Base-by-base conservation (phyloP, 163 green algal species). In the Smithsoniella earleae region DNA sequence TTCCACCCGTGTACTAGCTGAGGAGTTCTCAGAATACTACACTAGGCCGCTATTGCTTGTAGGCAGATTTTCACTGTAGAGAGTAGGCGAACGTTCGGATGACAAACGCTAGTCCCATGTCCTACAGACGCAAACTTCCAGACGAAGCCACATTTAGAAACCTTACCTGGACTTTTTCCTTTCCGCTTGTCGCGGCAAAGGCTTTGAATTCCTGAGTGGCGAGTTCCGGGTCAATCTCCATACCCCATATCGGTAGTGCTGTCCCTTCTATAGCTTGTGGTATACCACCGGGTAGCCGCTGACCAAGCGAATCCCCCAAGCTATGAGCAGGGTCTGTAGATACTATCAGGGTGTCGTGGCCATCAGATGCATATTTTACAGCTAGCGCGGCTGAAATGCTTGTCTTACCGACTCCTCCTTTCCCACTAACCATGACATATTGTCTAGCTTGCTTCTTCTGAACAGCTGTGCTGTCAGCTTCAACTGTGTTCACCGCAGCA, bases 341-440 rank as follows among this genome's bases (percentile, higher is more conserved):
- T 25, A 97, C 93, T 0, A 98, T 79, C 28, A 98, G 85, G 3
- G 86, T 89, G 25, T 82, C 92, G 78, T 97, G 92, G 0, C 92
- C 94, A 6, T 75, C 86, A 3, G 82, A 82, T 10, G 94, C 94
- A 49, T 97, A 90, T 72, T 85, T 86, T 3, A 96, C 84, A 1
- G 93, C 94, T 66, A 99, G 81, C 2, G 85, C 92, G 20, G 91
- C 86, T 4, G 89, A 87, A 64, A 97, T 75, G 64, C 84, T 95
- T 6, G 92, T 99, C 82, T 99, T 99, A 65, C 94, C 94, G 18
- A 99, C 94, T 33, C 94, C 94, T 5, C 94, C 94, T 76, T 96
- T 96, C 27, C 89, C 89, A 27, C 82, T 88, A 46, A 90, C 76
- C 89, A 96, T 95, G 43, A 96, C 81, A 79, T 96, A 96, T 78